Conservation (phyloP, 2,329 filamentous ascomycete genomes). For the Coniochaeta sp. region DNA sequence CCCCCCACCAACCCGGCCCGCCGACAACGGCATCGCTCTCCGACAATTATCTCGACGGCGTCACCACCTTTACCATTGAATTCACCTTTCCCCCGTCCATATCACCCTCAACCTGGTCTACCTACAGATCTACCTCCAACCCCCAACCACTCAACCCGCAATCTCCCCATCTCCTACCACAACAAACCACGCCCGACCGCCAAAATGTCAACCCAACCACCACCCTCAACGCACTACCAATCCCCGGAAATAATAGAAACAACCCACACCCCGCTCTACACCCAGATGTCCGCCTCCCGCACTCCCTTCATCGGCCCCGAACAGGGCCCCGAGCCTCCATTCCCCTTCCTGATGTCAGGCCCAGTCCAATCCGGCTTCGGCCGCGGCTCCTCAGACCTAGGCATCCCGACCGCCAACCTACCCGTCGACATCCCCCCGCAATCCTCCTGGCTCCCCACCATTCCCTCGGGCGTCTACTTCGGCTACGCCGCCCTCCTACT, state of each 20-base stretch:
- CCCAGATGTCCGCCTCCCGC: constrained; percentile 32
- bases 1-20: not conserved
- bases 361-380: constrained; percentile 91
- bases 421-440: constrained; percentile 55
- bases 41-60: not conserved
- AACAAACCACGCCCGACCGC: too few relatives aligned
- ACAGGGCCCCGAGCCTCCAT: constrained; percentile 68
- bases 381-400: constrained; percentile 90
- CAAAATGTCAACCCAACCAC: not conserved
- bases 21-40: not conserved
- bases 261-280: not conserved
- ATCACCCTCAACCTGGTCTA: too few relatives aligned
- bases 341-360: constrained; percentile 76
- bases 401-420: constrained; percentile 94
- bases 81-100: too few relatives aligned
- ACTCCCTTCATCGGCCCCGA: constrained; percentile 68
- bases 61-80: too few relatives aligned
- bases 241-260: not conserved
- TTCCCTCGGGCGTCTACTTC: constrained; percentile 83
- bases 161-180: not conserved
- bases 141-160: not conserved
- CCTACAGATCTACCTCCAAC: too few relatives aligned
- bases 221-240: not conserved
- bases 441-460: constrained; percentile 53
- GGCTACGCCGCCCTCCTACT: constrained; percentile 72